A percentile compares a stretch with the other conserved stretches of the same genome.
phyloP scores from a whole-genome alignment of 2,329 filamentous ascomycete species.

The Nemania sp. region DNA sequence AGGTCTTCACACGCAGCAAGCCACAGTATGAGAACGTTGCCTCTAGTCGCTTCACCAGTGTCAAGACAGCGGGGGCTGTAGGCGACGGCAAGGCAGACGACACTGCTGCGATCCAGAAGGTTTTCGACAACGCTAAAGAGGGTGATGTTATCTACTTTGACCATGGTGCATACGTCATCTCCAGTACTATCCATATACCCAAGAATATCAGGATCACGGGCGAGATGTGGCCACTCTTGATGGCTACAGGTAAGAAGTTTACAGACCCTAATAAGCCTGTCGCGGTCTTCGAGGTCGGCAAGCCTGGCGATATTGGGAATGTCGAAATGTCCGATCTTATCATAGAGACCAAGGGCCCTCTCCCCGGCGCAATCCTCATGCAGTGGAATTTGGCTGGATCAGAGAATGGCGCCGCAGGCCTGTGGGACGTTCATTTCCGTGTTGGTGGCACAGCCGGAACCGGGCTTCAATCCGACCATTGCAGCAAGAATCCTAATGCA shows the following conservation, averaged over 20 bases:
- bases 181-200: conserved; percentile 70
- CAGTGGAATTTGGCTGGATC: conserved; percentile 82
- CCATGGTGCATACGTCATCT: conserved; percentile 72
- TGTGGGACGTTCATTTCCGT: conserved; percentile 97
- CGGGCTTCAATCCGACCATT: conserved; percentile 76
- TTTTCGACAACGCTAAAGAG: conserved; percentile 68
- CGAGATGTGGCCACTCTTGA: conserved; percentile 88
- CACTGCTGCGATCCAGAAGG: conserved; percentile 78
- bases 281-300: conserved; percentile 83
- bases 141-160: conserved; percentile 75
- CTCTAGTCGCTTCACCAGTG: conserved; percentile 74
- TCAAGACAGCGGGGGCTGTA: conserved; percentile 80
- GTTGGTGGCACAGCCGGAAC: conserved; percentile 87
- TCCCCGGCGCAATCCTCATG: conserved; percentile 86
- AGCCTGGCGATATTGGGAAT: conserved; percentile 72
- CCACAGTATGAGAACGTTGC: conserved; percentile 79
- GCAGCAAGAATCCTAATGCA: conserved; percentile 72
- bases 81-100: conserved; percentile 90
- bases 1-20: conserved; percentile 81
- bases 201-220: conserved; percentile 86
- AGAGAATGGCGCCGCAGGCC: conserved; percentile 69
- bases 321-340: conserved; percentile 90
- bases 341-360: conserved; percentile 79
- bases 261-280: conserved; percentile 73
- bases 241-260: conserved; percentile 78